These are phyloP conservation scores for Apophysomyces sp. DNA, from an alignment of 371 early-diverging fungal species.

Conservation along the genomic window DNA sequence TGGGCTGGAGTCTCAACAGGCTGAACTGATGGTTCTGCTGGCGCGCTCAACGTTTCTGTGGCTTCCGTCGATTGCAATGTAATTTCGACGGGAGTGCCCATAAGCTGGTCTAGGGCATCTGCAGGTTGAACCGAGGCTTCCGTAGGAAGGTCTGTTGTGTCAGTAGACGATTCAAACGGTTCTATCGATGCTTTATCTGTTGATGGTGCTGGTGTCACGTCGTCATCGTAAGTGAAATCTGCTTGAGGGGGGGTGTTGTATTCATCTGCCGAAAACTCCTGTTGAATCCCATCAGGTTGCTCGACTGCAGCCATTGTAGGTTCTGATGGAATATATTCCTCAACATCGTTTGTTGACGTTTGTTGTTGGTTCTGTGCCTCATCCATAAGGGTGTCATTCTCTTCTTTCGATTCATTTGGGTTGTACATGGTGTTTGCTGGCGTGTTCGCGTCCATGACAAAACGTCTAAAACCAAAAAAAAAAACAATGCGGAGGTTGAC, in stretches of 20 bases:
- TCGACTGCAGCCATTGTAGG: not conserved
- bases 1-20: not conserved
- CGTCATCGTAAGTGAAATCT: not conserved
- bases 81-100: not conserved
- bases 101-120: not conserved
- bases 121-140: not conserved
- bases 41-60: not conserved
- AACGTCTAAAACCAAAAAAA: no score
- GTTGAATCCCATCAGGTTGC: not conserved
- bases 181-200: not conserved
- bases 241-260: constrained; percentile 4
- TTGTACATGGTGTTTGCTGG: not conserved
- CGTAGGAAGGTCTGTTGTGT: not conserved
- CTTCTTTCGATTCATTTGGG: not conserved
- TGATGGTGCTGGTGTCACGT: not conserved
- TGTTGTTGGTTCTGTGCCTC: not conserved
- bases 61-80: no score
- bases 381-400: not conserved
- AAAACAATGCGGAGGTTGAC: no score
- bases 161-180: not conserved
- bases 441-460: not conserved
- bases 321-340: not conserved
- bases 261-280: constrained; percentile 3
- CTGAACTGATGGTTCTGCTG: not conserved
- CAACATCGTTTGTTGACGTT: not conserved